Evolutionary conservation across 2,329 filamentous ascomycete species (phyloP), one percentile per base, ranked within the genome.

Genomic region (Tolypocladium pustulatum): DNA sequence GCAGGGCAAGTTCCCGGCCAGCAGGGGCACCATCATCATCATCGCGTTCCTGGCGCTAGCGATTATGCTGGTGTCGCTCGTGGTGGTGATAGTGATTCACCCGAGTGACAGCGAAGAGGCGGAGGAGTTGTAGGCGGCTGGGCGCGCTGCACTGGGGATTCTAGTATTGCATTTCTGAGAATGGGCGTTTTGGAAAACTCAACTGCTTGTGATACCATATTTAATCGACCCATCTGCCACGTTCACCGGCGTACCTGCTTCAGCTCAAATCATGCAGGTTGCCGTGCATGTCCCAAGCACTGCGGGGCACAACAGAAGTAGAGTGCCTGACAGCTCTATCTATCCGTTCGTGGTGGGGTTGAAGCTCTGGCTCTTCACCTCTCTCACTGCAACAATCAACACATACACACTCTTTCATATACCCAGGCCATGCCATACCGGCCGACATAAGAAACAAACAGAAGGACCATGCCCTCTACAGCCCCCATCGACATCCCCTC

Each of bases 1-100:
- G 61, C 76, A 82, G 62, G 89, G 89, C 65, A 91, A 91, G 71
- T 92, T 92, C 65, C 89, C 89, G 0, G 88, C 89, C 9, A 89
- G 87, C 65, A 79, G 90, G 63, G 89, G 88, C 4, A 90, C 88
- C 27, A 84, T 94, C 52, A 76, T 90, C 54, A 65, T 91, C 41
- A 82, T 93, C 37, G 82, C 86, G 10, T 72, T 83, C 22, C 80
- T 91, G 52, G 84, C 88, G 4, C 76, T 85, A 67, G 77, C 79
- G 4, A 76, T 88, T 60, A 87, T 87, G 78, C 69, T 85, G 41
- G 76, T 79, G 34, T 84, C 80, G 54, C 69, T 88, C 61, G 75
- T 84, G 17, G 79, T 87, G 4, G 81, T 87, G 2, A 68, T 87
- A 53, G 77, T 82, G 20, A 80, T 84, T 56, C 79, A 82, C 36